Evolutionary conservation across 768 basidiomycete genomes (phyloP).

Genomic region (Tricholoma saponaceum): DNA sequence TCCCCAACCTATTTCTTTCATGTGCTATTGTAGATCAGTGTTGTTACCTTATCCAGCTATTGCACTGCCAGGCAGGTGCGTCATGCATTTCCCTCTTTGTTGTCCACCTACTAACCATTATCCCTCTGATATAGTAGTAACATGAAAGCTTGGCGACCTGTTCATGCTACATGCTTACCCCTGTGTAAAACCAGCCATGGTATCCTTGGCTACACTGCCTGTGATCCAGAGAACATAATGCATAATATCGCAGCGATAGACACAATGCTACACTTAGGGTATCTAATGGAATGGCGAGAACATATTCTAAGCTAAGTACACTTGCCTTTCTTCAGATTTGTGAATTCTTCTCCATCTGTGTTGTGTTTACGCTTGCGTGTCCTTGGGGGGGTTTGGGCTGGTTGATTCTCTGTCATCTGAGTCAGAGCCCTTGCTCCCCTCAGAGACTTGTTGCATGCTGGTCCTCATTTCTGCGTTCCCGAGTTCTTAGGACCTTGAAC

Average conservation of each 20-base stretch:
- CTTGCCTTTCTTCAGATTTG: background rate
- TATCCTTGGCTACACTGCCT: background rate
- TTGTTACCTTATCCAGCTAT: too few relatives aligned
- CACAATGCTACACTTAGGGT: background rate
- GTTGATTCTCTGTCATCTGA: background rate
- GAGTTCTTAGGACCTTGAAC: background rate
- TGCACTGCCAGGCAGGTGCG: too few relatives aligned
- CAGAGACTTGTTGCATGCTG: too few relatives aligned
- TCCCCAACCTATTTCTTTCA: too few relatives aligned
- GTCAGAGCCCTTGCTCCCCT: background rate
- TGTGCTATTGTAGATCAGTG: too few relatives aligned
- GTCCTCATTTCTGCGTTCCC: background rate
- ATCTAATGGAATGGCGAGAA: background rate
- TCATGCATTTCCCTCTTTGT: too few relatives aligned
- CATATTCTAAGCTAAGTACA: background rate
- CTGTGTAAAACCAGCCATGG: background rate
- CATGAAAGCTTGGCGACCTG: background rate
- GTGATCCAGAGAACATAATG: too few relatives aligned
- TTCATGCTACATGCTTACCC: background rate
- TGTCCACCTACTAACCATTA: background rate
- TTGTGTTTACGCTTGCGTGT: background rate
- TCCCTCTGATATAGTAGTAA: background rate
- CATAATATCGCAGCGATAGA: background rate
- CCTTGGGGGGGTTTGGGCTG: background rate
- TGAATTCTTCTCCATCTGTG: background rate